These are phyloP conservation scores for Aspergillus ellipticus DNA, from an alignment of 495 filamentous ascomycete species.

Conservation along the genomic window DNA sequence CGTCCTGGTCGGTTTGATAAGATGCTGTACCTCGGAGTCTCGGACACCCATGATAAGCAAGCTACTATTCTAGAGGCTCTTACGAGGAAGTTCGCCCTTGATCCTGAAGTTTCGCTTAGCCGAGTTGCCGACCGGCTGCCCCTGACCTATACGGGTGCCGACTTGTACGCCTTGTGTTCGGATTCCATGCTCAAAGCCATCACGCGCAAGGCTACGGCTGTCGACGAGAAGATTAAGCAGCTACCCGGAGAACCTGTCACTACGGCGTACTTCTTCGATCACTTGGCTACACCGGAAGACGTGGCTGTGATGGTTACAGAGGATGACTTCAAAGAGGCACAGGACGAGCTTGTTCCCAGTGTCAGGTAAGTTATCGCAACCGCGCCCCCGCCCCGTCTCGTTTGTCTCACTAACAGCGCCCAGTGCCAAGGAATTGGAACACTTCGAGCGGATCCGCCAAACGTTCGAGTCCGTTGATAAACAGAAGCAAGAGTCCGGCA, in stretches of 20 bases:
- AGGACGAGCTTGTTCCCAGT: slow-evolving; percentile 81
- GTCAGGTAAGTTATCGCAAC: slow-evolving; percentile 55
- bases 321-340: slow-evolving; percentile 77
- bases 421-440: slow-evolving; percentile 85
- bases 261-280: slow-evolving; percentile 93
- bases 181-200: slow-evolving; percentile 99
- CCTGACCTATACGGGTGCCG: slow-evolving; percentile 95
- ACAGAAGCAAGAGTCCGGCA: slow-evolving; percentile 30
- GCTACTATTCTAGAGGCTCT: slow-evolving; percentile 89
- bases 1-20: slow-evolving; percentile 95
- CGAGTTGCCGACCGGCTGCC: slow-evolving; percentile 74
- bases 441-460: slow-evolving; percentile 81
- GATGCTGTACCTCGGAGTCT: slow-evolving; percentile 96
- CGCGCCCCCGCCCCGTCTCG: background rate
- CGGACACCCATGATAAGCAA: slow-evolving; percentile 96
- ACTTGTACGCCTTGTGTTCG: slow-evolving; percentile 93
- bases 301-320: slow-evolving; percentile 81
- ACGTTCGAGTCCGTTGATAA: slow-evolving; percentile 66
- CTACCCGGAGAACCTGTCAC: slow-evolving; percentile 58
- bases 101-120: slow-evolving; percentile 68
- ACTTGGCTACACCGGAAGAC: slow-evolving; percentile 78
- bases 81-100: slow-evolving; percentile 87
- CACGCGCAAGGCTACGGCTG: slow-evolving; percentile 78
- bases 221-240: slow-evolving; percentile 76
- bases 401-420: slow-evolving; percentile 16